Evolutionary conservation across 768 basidiomycete genomes (phyloP), one percentile per base, ranked within the genome.

Genomic region (Lentinus tigrinus): DNA sequence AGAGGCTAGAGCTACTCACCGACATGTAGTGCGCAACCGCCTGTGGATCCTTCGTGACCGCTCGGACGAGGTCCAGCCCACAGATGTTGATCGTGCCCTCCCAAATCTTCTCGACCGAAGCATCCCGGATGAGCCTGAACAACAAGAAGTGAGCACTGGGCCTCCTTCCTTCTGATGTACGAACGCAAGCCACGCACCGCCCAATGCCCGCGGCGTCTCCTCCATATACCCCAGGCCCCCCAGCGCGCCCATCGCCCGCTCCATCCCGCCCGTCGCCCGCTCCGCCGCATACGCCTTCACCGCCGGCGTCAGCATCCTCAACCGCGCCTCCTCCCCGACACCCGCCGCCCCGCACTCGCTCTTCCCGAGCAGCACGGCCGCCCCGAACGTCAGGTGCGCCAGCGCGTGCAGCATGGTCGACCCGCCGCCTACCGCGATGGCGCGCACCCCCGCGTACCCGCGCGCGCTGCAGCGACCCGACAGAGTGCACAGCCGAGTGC

Each of bases 181-280:
- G n/a, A n/a, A n/a, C n/a, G n/a, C n/a, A n/a, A 3, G 91, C 3
- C 43, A 60, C 73, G 57, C 61, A 77, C 75, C 83, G 74, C 11
- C 84, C 88, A 44, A 92, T 82, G 1, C 82, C 84, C 55, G n/a
- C n/a, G n/a, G n/a, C n/a, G 83, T 89, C 70, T 93, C 91, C 63
- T 89, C 87, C 89, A 92, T 92, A 65, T 91, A 93, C 0, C 91
- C 91, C 46, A 85, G 84, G 2, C 89, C 89, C 23, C 91, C 90
- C 2, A 91, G 72, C 4, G 83, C 76, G 31, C 83, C 75, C 88
- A 92, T 91, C 28, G 86, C 81, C 64, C 89, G 85, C 58, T 88
- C 86, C 76, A 91, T 85, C 3, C 82, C 86, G 0, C 77, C 66
- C 53, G 77, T 78, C 0, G 84, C 83, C 61, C 83, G 83, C 63